phyloP scores from a whole-genome alignment of 139 green algal species.

The Chlamydomonas eustigma region DNA sequence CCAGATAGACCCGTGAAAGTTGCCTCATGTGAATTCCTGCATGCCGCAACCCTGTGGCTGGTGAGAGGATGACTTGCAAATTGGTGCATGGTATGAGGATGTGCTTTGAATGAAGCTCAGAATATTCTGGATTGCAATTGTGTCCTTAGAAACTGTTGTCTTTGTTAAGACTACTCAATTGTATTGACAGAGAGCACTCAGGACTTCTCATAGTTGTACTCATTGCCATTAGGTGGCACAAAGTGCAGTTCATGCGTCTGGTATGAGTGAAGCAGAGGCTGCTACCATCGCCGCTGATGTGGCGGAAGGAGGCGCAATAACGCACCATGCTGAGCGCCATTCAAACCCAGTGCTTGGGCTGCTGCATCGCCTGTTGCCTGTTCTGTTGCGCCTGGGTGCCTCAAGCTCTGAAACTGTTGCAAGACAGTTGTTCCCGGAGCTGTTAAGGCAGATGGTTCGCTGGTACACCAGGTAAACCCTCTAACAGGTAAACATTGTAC shows the following conservation, averaged over 20 bases:
- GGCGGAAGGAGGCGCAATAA: not conserved
- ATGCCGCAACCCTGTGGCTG: not conserved
- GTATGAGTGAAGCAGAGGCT: not conserved
- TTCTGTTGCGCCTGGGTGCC: not conserved
- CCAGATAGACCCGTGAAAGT: not conserved
- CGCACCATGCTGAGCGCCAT: too few relatives aligned
- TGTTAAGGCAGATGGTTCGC: not conserved
- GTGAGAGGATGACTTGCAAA: not conserved
- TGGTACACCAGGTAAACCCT: not conserved
- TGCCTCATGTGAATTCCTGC: not conserved
- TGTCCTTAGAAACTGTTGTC: too few relatives aligned
- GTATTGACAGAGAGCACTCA: too few relatives aligned
- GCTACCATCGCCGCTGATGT: not conserved
- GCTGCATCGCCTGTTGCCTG: not conserved
- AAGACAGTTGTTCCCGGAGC: not conserved
- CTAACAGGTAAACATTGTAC: too few relatives aligned
- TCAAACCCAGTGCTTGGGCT: not conserved
- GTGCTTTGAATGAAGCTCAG: too few relatives aligned
- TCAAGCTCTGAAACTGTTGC: not conserved
- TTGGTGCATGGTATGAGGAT: too few relatives aligned
- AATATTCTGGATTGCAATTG: too few relatives aligned
- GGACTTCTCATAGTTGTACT: too few relatives aligned
- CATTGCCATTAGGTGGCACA: not conserved
- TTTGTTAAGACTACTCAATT: too few relatives aligned
- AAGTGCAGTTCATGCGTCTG: not conserved